Evolutionary conservation across 495 filamentous ascomycete genomes (phyloP).

Genomic region (Daldinia childiae): DNA sequence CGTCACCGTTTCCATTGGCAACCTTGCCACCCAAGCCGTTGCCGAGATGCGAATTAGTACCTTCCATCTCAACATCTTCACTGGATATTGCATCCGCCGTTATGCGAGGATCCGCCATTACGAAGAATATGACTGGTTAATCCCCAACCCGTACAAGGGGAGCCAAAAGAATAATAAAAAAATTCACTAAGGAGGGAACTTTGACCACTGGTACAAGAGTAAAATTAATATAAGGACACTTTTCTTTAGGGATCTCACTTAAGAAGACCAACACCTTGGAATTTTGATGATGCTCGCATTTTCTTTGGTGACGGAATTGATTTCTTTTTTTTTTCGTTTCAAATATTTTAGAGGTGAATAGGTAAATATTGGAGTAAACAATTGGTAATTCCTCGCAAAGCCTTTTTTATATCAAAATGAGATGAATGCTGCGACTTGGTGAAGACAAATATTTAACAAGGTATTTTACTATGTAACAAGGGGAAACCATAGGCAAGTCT

Average conservation of each 20-base stretch:
- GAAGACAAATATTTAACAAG: no score
- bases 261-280: constrained; percentile 12
- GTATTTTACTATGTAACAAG: constrained; percentile 10
- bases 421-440: background rate
- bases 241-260: constrained; percentile 7
- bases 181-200: background rate
- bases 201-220: constrained; percentile 1
- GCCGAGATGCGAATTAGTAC: constrained; percentile 20
- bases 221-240: background rate
- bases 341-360: background rate
- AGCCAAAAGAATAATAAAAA: background rate
- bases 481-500: constrained; percentile 2
- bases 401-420: background rate
- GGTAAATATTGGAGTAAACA: background rate
- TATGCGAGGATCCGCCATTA: constrained; percentile 25
- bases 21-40: constrained; percentile 20
- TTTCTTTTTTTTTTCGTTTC: background rate
- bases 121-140: constrained; percentile 32
- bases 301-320: constrained; percentile 2
- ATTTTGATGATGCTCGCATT: constrained; percentile 19
- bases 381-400: background rate
- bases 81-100: constrained; percentile 9
- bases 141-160: background rate
- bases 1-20: constrained; percentile 15
- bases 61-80: constrained; percentile 37